These are phyloP conservation scores for Ilex paraguariensis DNA, from an alignment of 305 asterid species.

Conservation along the genomic window DNA sequence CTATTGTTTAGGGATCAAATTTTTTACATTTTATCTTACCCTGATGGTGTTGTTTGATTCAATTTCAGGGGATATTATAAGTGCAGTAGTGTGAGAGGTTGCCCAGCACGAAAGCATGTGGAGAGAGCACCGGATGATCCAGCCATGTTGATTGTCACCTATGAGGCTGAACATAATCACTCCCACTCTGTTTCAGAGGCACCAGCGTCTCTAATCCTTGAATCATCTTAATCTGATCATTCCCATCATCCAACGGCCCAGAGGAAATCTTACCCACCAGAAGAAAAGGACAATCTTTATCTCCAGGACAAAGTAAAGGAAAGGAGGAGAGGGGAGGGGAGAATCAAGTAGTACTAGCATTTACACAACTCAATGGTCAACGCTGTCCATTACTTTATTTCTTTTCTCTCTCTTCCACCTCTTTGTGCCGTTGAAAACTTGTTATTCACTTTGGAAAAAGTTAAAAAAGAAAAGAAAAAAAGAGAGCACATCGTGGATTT, in stretches of 20 bases:
- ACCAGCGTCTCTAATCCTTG: constrained; percentile 6
- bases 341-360: too few species aligned
- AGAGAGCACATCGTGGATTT: constrained; percentile 3
- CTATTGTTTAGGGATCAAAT: too few species aligned
- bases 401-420: too few species aligned
- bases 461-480: constrained; percentile 2
- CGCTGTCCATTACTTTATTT: too few species aligned
- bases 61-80: constrained; percentile 83
- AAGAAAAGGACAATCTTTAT: too few species aligned
- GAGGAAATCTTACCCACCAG: background rate
- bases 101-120: constrained; percentile 95
- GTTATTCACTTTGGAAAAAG: background rate
- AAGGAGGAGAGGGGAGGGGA: too few species aligned
- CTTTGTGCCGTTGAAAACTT: too few species aligned
- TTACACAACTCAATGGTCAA: too few species aligned
- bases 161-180: constrained; percentile 15
- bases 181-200: background rate
- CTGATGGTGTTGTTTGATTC: background rate
- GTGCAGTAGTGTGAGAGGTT: constrained; percentile 90
- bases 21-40: too few species aligned
- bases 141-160: constrained; percentile 15
- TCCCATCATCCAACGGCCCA: constrained; percentile 2
- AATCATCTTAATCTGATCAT: constrained; percentile 7
- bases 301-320: too few species aligned
- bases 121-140: constrained; percentile 46